These are phyloP conservation scores for Oidiodendron maius DNA, from an alignment of 495 filamentous ascomycete genomes.

Conservation along the genomic window DNA sequence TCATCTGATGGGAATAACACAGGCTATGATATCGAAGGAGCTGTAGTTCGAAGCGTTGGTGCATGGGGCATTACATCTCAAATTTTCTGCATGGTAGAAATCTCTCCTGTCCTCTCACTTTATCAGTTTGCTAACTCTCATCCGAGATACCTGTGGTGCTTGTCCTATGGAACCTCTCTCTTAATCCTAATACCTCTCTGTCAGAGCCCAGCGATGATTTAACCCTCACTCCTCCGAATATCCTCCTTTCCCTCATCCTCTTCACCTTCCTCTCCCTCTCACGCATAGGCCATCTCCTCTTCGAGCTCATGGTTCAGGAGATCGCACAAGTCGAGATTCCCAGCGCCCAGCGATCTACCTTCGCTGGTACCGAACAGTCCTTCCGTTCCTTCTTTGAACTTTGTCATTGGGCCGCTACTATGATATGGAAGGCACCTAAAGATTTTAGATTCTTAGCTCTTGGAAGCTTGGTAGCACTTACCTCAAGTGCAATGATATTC, in stretches of 20 bases:
- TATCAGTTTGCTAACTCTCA: slow-evolving; percentile 3
- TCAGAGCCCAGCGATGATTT: neutral
- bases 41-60: slow-evolving; percentile 26
- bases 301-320: slow-evolving; percentile 36
- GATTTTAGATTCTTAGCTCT: slow-evolving; percentile 35
- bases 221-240: slow-evolving; percentile 1
- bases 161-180: slow-evolving; percentile 28
- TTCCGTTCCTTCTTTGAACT: slow-evolving; percentile 34
- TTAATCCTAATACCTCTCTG: neutral
- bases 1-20: slow-evolving; percentile 1
- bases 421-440: slow-evolving; percentile 30
- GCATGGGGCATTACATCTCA: slow-evolving; percentile 34
- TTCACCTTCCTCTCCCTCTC: slow-evolving; percentile 35
- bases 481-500: slow-evolving; percentile 28
- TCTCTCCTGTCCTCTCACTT: neutral
- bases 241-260: slow-evolving; percentile 19
- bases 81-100: slow-evolving; percentile 27
- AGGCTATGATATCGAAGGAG: slow-evolving; percentile 18
- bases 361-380: slow-evolving; percentile 35
- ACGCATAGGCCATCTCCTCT: slow-evolving; percentile 33
- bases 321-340: slow-evolving; percentile 34
- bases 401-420: slow-evolving; percentile 29
- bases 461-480: slow-evolving; percentile 27
- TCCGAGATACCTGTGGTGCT: slow-evolving; percentile 31
- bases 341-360: slow-evolving; percentile 30